Evolutionary conservation across 768 basidiomycete genomes (phyloP).

Genomic region (Gautieria morchelliformis): DNA sequence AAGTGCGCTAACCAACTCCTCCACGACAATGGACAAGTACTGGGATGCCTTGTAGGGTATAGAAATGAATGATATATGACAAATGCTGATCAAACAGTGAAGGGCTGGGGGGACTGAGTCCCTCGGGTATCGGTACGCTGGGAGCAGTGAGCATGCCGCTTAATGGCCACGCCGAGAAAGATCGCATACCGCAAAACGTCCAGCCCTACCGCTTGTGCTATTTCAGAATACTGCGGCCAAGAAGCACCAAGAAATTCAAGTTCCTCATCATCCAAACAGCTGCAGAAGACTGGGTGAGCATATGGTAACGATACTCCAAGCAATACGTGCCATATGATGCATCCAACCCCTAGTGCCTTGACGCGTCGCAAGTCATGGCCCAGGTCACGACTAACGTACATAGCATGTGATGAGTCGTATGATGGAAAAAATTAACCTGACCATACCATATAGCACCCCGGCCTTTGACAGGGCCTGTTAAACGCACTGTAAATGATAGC

Average conservation of each 20-base stretch:
- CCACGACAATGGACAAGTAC: constrained; percentile 89
- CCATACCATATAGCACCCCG: constrained; percentile 61
- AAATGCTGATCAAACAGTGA: constrained; percentile 58
- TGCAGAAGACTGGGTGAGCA: constrained; percentile 20
- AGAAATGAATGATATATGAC: constrained; percentile 50
- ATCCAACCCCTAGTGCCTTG: constrained; percentile 60
- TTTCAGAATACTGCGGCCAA: constrained; percentile 65
- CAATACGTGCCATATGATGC: constrained; percentile 68
- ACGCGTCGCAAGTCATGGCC: constrained; percentile 69
- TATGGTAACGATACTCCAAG: not conserved
- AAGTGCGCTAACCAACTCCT: constrained; percentile 53
- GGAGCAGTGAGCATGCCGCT: not conserved
- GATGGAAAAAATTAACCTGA: not conserved
- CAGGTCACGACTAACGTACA: constrained; percentile 44
- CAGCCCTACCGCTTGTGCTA: constrained; percentile 55
- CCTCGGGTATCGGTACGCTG: constrained; percentile 85
- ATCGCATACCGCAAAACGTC: constrained; percentile 63
- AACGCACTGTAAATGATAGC: constrained; percentile 38
- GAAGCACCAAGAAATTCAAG: constrained; percentile 78
- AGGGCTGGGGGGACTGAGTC: constrained; percentile 60
- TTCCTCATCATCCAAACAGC: constrained; percentile 81
- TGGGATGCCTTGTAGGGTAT: constrained; percentile 62
- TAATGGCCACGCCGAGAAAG: not conserved
- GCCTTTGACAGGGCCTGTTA: constrained; percentile 68
- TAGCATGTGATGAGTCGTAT: not conserved